A percentile compares a stretch with the other conserved stretches of the same genome.
These are phyloP conservation scores for Drosera capensis DNA, from an alignment of 148 eudicot species.

Conservation along the genomic window DNA sequence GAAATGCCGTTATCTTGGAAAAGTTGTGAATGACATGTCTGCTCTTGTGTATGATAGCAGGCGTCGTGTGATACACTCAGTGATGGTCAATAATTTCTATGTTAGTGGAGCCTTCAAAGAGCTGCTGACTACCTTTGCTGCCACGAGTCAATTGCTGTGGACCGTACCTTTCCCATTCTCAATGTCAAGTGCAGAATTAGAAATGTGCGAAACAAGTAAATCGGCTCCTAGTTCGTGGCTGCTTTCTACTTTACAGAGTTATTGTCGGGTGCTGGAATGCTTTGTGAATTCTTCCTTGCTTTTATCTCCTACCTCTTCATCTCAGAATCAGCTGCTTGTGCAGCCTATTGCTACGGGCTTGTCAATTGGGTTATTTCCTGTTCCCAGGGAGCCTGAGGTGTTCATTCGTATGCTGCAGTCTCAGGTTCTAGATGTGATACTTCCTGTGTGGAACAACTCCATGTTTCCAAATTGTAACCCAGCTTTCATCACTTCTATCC, in stretches of 20 bases:
- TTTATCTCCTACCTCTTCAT: conserved; percentile 55
- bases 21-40: conserved; percentile 84
- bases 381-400: conserved; percentile 85
- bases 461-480: conserved; percentile 72
- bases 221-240: conserved; percentile 61
- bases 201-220: conserved; percentile 37
- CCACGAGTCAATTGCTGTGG: conserved; percentile 92
- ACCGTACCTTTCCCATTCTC: conserved; percentile 40
- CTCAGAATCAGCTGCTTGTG: conserved; percentile 84
- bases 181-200: conserved; percentile 25
- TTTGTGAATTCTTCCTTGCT: conserved; percentile 79
- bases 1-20: conserved; percentile 91
- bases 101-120: conserved; percentile 89
- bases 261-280: conserved; percentile 76
- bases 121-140: conserved; percentile 90
- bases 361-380: conserved; percentile 94
- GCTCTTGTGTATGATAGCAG: conserved; percentile 71
- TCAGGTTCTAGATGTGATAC: conserved; percentile 88
- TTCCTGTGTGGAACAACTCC: conserved; percentile 89
- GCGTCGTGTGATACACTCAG: conserved; percentile 59
- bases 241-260: conserved; percentile 68
- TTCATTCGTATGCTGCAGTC: conserved; percentile 90
- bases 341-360: conserved; percentile 93
- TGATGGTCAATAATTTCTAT: conserved; percentile 79
- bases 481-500: conserved; percentile 49